Evolutionary conservation across 2,329 filamentous ascomycete species (phyloP), one percentile per base, ranked within the genome.

Genomic region (Colletotrichum australisinense): DNA sequence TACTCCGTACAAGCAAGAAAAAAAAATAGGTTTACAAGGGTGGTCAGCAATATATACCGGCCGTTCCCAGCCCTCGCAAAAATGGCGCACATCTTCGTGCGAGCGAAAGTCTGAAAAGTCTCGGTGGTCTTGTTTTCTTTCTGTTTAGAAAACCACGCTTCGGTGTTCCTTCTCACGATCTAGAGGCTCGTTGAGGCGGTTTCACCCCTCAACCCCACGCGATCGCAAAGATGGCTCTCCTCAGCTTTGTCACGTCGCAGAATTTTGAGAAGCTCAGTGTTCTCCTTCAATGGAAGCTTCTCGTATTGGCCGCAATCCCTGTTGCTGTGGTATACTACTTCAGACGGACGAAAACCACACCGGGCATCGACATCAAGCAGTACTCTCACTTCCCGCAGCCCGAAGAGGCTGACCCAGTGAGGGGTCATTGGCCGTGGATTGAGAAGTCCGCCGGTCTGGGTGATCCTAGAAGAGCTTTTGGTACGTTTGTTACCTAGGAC

Each of bases 361-460:
- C 19, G 8, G 32, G 30, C 11, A 46, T 67, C 32, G 69, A 67
- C 63, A 71, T 67, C 26, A 67, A 71, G 26, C 63, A 56, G 1
- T 67, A 62, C 49, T 71, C 69, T 11, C 63, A 71, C 2, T 71
- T 71, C 32, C 69, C 69, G 6, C 63, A 71, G 8, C 69, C 69
- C 5, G 69, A 71, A 52, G 63, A 67, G 49, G 69, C 69, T 7
- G 69, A 71, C 16, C 69, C 63, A 24, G 60, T 67, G 30, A 67
- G 69, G 55, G 69, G 69, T 2, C 69, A 71, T 55, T 71, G 69
- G 69, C 69, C 69, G 55, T 71, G 69, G 69, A 71, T 71, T 49
- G 69, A 71, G 63, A 71, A 71, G 35, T 64, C 69, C 7, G 63
- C 69, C 8, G 63, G 24, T 9, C 57, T 71, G 2, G 69, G 69